Base-by-base conservation (phyloP, 345 rosid genomes). In the Passiflora organensis region DNA sequence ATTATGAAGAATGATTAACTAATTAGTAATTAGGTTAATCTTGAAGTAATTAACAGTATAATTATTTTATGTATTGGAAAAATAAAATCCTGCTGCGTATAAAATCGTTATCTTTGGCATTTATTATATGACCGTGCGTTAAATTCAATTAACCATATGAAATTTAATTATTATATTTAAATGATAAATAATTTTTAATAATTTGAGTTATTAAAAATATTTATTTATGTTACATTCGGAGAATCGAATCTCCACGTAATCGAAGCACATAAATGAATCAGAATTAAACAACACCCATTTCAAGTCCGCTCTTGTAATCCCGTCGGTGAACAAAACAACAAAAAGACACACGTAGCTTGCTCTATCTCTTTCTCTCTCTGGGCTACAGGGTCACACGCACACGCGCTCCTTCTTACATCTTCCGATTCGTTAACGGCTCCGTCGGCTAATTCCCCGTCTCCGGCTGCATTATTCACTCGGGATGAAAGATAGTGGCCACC, bases 231-330 rank as follows among this genome's bases (percentile, higher is more conserved):
- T n/a, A n/a, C n/a, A n/a, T n/a, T n/a, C n/a, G n/a, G 21, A 3
- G 1, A 2, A 13, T 55, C 2, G 5, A 41, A 3, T 24, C 36
- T 13, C 2, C 15, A 13, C 73, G 83, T 71, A 76, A 80, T 70
- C 72, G 58, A 68, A 72, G 42, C 66, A 41, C 59, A 52, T 32
- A 55, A 65, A 67, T 72, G 17, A 71, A 76, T 62, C 63, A 45
- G 51, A 78, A 73, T 78, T 75, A 63, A 73, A 55, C 55, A 24
- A 43, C 66, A 28, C 64, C 58, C 75, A 52, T 69, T 75, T 78
- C 70, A 63, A 61, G 60, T 78, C 80, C 84, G 73, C 68, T 71
- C 15, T 70, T 41, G 32, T 13, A 18, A 16, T 9, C 48, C 25
- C 32, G 72, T 71, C 76, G 76, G 78, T 70, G 72, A 60, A 36